Evolutionary conservation across 208 protist genomes (phyloP), one percentile per base, ranked within the genome.

Genomic region (Trypanosoma grayi): DNA sequence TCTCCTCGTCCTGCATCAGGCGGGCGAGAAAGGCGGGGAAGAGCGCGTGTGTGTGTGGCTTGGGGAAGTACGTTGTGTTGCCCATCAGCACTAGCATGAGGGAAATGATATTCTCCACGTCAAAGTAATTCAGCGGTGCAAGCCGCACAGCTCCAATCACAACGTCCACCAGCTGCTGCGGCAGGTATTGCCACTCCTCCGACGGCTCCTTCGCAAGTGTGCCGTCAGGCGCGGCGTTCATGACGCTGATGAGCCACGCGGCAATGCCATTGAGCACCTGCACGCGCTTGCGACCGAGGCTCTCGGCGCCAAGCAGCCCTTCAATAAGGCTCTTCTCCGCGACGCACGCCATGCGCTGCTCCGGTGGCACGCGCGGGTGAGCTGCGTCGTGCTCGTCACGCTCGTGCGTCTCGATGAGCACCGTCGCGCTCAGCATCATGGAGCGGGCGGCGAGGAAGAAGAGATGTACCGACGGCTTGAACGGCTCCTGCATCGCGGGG

Each of bases 1-100:
- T 78, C 18, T 69, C 59, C 50, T 58, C 65, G 56, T 84, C 55
- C 46, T 87, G 59, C 66, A 92, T 44, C n/a, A 93, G 58, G 3
- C 73, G 70, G 18, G 76, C 25, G 45, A 95, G 64, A 41, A 84
- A 92, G 27, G 71, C 31, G 0, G 90, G 82, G 44, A 95, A 93
- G 18, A 95, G 77, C 16, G 83, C 81, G 68, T 95, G 90, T 34
- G 84, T 93, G 76, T 95, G 90, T 5, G 90, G 77, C 69, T 95
- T 95, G 16, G 90, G 85, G 53, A 95, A 95, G 73, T 91, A 93
- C 30, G 58, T 44, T 9, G 79, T 89, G 73, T 95, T 95, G 46
- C 90, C 90, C 90, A 95, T 95, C n/a, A 95, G 63, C 28, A 92
- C 72, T 13, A 95, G 60, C 86, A 92, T 90, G 34, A 95, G 81